Percentiles rank a stretch among this genome's conserved stretches.
Evolutionary conservation across 176 grass and related monocot species (phyloP).

Genomic region (Tillandsia fasciculata): DNA sequence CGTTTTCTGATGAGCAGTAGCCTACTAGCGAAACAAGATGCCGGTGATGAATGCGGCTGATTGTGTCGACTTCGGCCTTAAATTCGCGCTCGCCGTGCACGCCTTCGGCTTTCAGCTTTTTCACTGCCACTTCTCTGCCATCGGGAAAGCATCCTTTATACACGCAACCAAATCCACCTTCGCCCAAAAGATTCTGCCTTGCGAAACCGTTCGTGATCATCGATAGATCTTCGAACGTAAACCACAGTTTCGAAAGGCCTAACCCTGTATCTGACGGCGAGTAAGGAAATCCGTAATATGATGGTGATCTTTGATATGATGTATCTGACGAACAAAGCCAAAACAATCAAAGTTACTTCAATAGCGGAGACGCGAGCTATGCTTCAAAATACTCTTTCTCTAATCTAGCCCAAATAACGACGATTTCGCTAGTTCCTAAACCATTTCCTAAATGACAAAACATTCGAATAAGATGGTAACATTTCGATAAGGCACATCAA

Average conservation of each 20-base stretch:
- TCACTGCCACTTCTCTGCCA: slow-evolving; percentile 64
- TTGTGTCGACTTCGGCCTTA: slow-evolving; percentile 71
- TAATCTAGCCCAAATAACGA: too few relatives aligned
- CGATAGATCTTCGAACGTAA: slow-evolving; percentile 63
- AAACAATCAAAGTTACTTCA: slow-evolving; percentile 7
- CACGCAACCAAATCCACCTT: slow-evolving; percentile 74
- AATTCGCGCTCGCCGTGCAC: slow-evolving; percentile 71
- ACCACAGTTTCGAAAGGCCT: slow-evolving; percentile 54
- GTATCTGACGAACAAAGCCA: slow-evolving; percentile 31
- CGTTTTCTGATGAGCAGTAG: slow-evolving; percentile 50
- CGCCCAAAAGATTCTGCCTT: slow-evolving; percentile 53
- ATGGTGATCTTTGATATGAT: slow-evolving; percentile 42
- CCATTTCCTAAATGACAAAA: too few relatives aligned
- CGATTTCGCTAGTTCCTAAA: too few relatives aligned
- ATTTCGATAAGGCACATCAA: not conserved
- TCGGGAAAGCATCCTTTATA: slow-evolving; percentile 54
- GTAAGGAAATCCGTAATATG: slow-evolving; percentile 52
- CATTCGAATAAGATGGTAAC: too few relatives aligned
- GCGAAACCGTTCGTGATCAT: slow-evolving; percentile 53
- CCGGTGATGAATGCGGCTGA: slow-evolving; percentile 74
- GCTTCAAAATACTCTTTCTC: too few relatives aligned
- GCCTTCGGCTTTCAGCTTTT: slow-evolving; percentile 61
- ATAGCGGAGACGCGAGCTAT: too few relatives aligned
- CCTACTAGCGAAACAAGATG: slow-evolving; percentile 75
- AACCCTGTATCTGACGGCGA: slow-evolving; percentile 47